phyloP scores from a whole-genome alignment of 257 asterid species.

The Vinca minor region DNA sequence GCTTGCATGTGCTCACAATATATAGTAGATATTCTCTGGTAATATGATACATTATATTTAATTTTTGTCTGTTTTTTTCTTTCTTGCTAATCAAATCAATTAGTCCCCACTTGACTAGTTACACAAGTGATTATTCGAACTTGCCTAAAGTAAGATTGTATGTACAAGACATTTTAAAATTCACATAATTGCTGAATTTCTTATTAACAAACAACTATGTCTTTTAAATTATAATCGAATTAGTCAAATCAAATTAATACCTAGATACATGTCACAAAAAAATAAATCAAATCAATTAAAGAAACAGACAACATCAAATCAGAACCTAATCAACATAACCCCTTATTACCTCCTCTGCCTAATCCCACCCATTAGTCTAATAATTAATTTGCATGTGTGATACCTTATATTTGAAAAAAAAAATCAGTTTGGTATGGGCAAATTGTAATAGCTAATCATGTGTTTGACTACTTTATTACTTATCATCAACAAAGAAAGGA shows the following conservation, averaged over 20 bases:
- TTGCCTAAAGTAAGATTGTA: no score
- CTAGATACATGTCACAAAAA: no score
- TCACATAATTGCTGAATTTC: no score
- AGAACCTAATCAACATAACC: conserved; percentile 32
- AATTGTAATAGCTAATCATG: conserved; percentile 1
- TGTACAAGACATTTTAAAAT: no score
- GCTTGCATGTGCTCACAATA: conserved; percentile 42
- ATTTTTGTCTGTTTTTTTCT: conserved; percentile 7
- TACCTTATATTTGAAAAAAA: no score
- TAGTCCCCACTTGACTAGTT: no score
- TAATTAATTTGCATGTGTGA: not conserved
- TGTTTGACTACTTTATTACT: not conserved
- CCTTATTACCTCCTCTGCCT: conserved; percentile 27
- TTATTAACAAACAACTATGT: no score
- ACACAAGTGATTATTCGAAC: no score
- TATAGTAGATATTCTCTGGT: conserved; percentile 36
- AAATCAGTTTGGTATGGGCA: no score
- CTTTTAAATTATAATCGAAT: no score
- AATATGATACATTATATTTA: not conserved
- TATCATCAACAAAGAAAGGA: not conserved
- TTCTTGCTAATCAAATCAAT: no score
- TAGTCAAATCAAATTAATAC: no score
- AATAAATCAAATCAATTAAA: conserved; percentile 26
- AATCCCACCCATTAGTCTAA: not conserved
- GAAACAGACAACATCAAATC: conserved; percentile 26